These are phyloP conservation scores for Typha latifolia DNA, from an alignment of 176 grass and related monocot species.

Conservation along the genomic window DNA sequence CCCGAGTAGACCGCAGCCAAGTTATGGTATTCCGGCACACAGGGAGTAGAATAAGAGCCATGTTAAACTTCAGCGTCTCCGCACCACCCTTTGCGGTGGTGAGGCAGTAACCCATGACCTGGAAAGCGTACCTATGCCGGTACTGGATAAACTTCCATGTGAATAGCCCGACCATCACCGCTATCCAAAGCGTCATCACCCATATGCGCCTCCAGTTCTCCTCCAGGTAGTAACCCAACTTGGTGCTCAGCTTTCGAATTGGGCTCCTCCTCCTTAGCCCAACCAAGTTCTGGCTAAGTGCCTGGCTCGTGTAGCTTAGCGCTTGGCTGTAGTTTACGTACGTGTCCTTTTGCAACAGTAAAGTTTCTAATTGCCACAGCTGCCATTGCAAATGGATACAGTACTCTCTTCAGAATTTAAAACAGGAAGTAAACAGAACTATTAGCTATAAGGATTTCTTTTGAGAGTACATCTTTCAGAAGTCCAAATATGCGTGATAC, in stretches of 20 bases:
- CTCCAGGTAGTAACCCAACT: conserved; percentile 74
- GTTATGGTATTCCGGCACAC: conserved; percentile 96
- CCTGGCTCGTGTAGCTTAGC: conserved; percentile 77
- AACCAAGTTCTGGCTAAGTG: conserved; percentile 69
- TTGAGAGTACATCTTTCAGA: too few species aligned
- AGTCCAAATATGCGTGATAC: too few species aligned
- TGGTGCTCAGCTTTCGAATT: conserved; percentile 61
- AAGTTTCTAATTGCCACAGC: conserved; percentile 90
- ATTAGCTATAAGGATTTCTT: neutral
- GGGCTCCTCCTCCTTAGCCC: conserved; percentile 44
- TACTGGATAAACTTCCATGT: conserved; percentile 96
- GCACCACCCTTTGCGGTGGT: conserved; percentile 76
- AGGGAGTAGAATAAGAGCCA: conserved; percentile 85
- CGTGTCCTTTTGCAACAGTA: conserved; percentile 85
- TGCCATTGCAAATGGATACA: conserved; percentile 19
- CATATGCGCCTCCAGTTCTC: conserved; percentile 96
- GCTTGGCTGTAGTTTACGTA: conserved; percentile 90
- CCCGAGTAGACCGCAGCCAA: conserved; percentile 77
- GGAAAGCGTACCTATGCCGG: conserved; percentile 48
- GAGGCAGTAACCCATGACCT: conserved; percentile 91
- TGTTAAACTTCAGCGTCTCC: conserved; percentile 98
- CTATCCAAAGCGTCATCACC: conserved; percentile 81
- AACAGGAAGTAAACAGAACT: neutral
- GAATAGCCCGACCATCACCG: conserved; percentile 75
- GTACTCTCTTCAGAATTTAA: neutral